Evolutionary conservation across 2,329 filamentous ascomycete genomes (phyloP).

Genomic region (Drechmeria coniospora): DNA sequence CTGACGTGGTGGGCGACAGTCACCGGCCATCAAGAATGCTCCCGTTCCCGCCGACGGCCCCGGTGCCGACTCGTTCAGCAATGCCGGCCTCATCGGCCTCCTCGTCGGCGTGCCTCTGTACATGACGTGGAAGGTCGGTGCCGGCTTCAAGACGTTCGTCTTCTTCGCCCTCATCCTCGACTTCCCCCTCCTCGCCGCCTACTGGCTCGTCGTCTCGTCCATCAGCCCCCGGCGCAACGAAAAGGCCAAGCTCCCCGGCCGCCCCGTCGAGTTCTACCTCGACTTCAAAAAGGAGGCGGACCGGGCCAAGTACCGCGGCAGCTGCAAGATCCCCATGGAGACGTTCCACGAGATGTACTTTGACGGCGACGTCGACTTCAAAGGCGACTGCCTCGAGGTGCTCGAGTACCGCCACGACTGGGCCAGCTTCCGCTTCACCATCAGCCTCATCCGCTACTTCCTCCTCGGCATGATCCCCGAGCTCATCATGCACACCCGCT

Average conservation of each 20-base stretch:
- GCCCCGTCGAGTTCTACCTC: conserved; percentile 80
- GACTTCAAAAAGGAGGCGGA: conserved; percentile 56
- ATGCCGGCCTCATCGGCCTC: conserved; percentile 56
- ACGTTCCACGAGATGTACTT: conserved; percentile 98
- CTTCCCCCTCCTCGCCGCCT: conserved; percentile 63
- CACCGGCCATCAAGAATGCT: conserved; percentile 74
- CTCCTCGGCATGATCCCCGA: conserved; percentile 78
- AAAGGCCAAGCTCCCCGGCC: conserved; percentile 74
- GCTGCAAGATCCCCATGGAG: conserved; percentile 74
- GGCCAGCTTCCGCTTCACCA: conserved; percentile 86
- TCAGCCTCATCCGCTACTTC: conserved; percentile 75
- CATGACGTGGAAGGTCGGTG: conserved; percentile 72
- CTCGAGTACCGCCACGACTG: conserved; percentile 95
- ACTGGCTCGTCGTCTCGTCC: conserved; percentile 69
- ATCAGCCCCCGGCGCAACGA: conserved; percentile 84
- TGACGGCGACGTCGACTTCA: conserved; percentile 86
- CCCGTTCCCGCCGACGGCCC: conserved; percentile 82
- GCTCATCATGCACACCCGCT: conserved; percentile 80
- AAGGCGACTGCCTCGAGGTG: conserved; percentile 76
- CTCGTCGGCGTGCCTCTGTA: conserved; percentile 61
- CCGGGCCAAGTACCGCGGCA: conserved; percentile 54
- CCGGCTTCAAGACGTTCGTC: conserved; percentile 77
- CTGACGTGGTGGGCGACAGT: conserved; percentile 9
- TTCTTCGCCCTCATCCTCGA: conserved; percentile 68
- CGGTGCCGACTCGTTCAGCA: conserved; percentile 77